Conservation (phyloP, 768 basidiomycete genomes). For the Albatrellus ellisii region DNA sequence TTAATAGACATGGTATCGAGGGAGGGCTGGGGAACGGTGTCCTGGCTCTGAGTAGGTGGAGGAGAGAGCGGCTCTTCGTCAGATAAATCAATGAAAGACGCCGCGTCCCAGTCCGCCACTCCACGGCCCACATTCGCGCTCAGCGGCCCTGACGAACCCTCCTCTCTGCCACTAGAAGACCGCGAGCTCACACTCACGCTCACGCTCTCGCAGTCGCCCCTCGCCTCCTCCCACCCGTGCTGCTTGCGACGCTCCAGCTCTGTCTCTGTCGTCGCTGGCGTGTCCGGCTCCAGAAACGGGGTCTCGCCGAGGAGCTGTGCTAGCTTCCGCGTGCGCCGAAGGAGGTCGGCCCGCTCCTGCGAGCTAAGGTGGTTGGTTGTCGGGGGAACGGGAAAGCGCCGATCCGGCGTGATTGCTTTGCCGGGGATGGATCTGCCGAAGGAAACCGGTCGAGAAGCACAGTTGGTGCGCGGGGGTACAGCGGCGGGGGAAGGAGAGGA, state of each 20-base stretch:
- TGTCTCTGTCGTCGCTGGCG: too few species aligned
- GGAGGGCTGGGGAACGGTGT: neutral
- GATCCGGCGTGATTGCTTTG: too few species aligned
- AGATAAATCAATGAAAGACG: slow-evolving; percentile 55
- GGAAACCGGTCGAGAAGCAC: slow-evolving; percentile 1
- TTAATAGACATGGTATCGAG: slow-evolving; percentile 16
- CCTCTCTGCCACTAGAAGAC: too few species aligned
- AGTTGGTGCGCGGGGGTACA: slow-evolving; percentile 8
- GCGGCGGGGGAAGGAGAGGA: too few species aligned
- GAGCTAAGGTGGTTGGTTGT: slow-evolving; percentile 56
- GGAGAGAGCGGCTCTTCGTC: slow-evolving; percentile 59
- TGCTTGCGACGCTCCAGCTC: slow-evolving; percentile 15
- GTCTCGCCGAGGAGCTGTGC: slow-evolving; percentile 68
- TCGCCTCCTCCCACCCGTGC: slow-evolving; percentile 44
- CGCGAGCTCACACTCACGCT: slow-evolving; percentile 4
- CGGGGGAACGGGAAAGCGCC: slow-evolving; percentile 44
- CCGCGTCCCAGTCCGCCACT: slow-evolving; percentile 11
- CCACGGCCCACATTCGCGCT: slow-evolving; percentile 3
- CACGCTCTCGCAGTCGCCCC: slow-evolving; percentile 32
- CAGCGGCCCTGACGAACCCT: neutral
- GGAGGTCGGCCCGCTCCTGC: slow-evolving; percentile 55
- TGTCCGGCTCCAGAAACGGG: slow-evolving; percentile 25
- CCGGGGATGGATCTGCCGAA: too few species aligned
- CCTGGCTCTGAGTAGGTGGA: too few species aligned
- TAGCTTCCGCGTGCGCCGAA: slow-evolving; percentile 65